Conservation (phyloP, 2,329 filamentous ascomycete genomes). For the Neurospora sp. region DNA sequence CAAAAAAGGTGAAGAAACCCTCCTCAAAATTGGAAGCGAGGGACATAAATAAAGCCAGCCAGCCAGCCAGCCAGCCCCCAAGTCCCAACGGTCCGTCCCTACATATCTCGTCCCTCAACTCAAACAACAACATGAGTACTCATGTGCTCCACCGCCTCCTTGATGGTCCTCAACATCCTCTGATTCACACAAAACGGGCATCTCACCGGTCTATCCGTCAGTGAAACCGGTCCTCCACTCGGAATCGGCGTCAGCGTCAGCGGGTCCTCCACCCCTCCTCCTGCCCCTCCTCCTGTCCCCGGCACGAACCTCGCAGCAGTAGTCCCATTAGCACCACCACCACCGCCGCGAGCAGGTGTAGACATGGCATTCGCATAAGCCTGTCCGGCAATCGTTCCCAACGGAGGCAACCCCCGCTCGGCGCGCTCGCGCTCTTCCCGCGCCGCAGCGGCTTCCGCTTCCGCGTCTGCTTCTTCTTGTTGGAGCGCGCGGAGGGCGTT, state of each 20-base stretch:
- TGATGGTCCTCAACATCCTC: conserved; percentile 49
- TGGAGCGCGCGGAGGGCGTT: conserved; percentile 49
- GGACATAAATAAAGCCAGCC: background rate
- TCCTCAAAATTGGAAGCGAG: background rate
- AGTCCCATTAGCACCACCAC: background rate
- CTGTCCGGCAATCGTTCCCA: conserved; percentile 15
- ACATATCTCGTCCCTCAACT: background rate
- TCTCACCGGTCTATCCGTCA: conserved; percentile 39
- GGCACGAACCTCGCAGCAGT: background rate
- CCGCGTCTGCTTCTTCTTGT: conserved; percentile 48
- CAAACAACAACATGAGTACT: conserved; percentile 50
- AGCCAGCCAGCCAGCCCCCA: background rate
- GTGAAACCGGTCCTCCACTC: conserved; percentile 35
- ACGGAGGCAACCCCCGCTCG: conserved; percentile 29
- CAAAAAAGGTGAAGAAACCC: background rate
- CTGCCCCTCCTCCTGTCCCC: too few relatives aligned
- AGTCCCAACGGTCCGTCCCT: background rate
- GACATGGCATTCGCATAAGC: conserved; percentile 18
- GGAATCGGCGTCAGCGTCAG: conserved; percentile 46
- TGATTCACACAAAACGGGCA: conserved; percentile 54
- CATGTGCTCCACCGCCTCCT: conserved; percentile 53
- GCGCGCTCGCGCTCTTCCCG: conserved; percentile 42
- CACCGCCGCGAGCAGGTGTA: conserved; percentile 14
- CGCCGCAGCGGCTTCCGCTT: conserved; percentile 44
- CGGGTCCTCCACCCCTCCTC: conserved; percentile 22